Base-by-base conservation (phyloP, 2,329 filamentous ascomycete species). In the Acephala macrosclerotiorum region DNA sequence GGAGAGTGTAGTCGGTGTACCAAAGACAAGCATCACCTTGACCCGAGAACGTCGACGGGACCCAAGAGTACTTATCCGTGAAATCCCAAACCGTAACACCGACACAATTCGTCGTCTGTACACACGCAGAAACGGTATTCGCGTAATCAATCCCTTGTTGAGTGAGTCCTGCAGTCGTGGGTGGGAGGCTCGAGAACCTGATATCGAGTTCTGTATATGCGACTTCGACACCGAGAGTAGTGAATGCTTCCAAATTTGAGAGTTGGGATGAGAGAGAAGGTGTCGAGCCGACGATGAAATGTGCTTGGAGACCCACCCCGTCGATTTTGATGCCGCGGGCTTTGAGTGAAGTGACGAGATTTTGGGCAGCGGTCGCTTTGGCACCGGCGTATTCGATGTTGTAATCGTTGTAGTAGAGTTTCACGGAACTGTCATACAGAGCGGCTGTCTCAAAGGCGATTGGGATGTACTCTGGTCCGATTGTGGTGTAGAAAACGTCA, bases 161-260 rank as follows among this genome's bases (percentile, higher is more conserved):
- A 18, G 75, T 73, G 20, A 81, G 74, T 35, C 78, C 79, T 1
- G 78, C 72, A 1, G 75, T 72, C 3, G 77, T 80, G 3, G 82
- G 75, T 0, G 87, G 85, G 14, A 87, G 74, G 5, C 73, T 74
- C 2, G 62, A 60, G 63, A 84, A 82, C 35, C 87, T 80, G 67
- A 90, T 85, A 72, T 90, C 88, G 18, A 90, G 79, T 77, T 90
- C 87, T 1, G 87, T 89, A 75, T 87, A 83, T 8, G 86, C 85
- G 11, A 88, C 84, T 68, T 90, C 87, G 5, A 87, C 78, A 3
- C 82, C 81, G 1, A 85, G 80, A 0, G 80, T 78, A 0, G 82
- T 82, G 78, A 86, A 89, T 49, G 81, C 78, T 57, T 79, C 72
- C 61, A 88, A 83, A 16, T 82, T 80, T 0, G 79, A 77, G 36